Evolutionary conservation across 441 rosid genomes (phyloP), one percentile per base, ranked within the genome.

Genomic region (Croton laevigatus): DNA sequence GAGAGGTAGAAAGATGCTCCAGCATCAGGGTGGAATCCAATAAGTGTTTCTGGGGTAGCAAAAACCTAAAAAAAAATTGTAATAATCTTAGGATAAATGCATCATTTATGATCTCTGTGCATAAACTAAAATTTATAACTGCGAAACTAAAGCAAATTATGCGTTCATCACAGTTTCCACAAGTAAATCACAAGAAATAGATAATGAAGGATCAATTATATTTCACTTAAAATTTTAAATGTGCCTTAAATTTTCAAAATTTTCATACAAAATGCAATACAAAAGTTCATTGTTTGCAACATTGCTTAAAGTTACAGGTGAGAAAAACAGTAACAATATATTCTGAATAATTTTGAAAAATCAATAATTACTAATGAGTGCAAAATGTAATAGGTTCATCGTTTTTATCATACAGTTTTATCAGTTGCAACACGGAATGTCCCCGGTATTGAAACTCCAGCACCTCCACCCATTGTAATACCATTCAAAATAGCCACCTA

Each of bases 1-100:
- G 99, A 84, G 51, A 94, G 94, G 81, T 89, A 76, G 86, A 88
- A 91, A 55, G 97, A 94, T 71, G 97, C 98, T 11, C 90, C 97
- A 62, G 99, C 99, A 82, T 94, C 98, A 65, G 99, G 99, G 80
- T 92, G 97, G 78, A 92, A 90, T 59, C 97, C 98, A 70, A 94
- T 94, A 51, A 84, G 84, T 78, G 94, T 84, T 85, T 94, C 99
- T 34, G 98, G 99, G 45, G 97, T 91, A 13, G 98, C 94, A 85
- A 91, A 94, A 69, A 89, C 85, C 98, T 94, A 85, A 9, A 54
- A 74, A 53, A 52, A 27, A 27, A 27, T 1, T 27, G 32, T 27
- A 27, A 27, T 27, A 27, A 36, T 16, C 52, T 58, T 17, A 32
- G n/a, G n/a, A 46, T n/a, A 16, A 10, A 54, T 32, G n/a, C 42